A percentile compares a stretch with the other conserved stretches of the same genome.
These are phyloP conservation scores for Diaporthe citri DNA, from an alignment of 2,329 filamentous ascomycete genomes.

Conservation along the genomic window DNA sequence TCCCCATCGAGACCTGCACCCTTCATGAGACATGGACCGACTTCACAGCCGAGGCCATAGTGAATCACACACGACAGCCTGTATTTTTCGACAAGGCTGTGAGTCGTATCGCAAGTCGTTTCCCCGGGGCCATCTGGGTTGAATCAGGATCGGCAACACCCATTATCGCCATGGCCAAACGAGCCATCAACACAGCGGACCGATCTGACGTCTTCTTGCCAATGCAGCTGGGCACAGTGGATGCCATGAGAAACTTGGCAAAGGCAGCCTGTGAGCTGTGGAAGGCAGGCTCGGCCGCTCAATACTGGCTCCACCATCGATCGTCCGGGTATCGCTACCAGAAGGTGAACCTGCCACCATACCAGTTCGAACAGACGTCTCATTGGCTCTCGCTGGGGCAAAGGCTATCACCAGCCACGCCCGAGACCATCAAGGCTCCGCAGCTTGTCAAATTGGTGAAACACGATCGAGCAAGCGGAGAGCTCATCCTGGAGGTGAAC, in stretches of 20 bases:
- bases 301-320: conserved; percentile 46
- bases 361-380: conserved; percentile 47
- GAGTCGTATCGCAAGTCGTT: conserved; percentile 43
- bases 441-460: conserved; percentile 10
- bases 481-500: conserved; percentile 34
- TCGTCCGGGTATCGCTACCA: conserved; percentile 28
- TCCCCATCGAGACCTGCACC: conserved; percentile 46
- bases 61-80: conserved; percentile 49
- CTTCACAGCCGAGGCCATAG: conserved; percentile 40
- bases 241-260: conserved; percentile 18
- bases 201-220: conserved; percentile 32
- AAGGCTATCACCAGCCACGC: conserved; percentile 33
- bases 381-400: conserved; percentile 42
- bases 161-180: conserved; percentile 49
- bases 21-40: conserved; percentile 32
- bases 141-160: conserved; percentile 52
- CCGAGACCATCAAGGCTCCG: not conserved
- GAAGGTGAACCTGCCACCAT: conserved; percentile 45
- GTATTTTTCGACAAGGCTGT: conserved; percentile 52
- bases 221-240: conserved; percentile 20
- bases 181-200: conserved; percentile 43
- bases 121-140: conserved; percentile 47
- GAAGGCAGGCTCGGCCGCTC: conserved; percentile 38
- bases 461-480: not conserved
- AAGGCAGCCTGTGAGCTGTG: conserved; percentile 41